Conservation (phyloP, 1,284 basidiomycete genomes). For the Fomitopsis palustris region DNA sequence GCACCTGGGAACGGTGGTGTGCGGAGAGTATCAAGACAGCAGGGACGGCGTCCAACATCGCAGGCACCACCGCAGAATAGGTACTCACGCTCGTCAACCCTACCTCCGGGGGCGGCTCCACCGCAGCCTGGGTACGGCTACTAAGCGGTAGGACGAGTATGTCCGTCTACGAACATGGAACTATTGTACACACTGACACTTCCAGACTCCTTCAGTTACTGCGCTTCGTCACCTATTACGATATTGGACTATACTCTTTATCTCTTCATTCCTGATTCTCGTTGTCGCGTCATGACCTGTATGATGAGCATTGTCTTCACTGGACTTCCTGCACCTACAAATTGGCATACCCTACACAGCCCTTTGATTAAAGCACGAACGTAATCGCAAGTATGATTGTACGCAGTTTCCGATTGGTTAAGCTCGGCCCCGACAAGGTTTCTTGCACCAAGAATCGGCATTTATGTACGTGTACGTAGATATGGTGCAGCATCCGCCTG, state of each 20-base stretch:
- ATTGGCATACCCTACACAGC: not conserved
- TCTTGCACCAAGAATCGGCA: no score
- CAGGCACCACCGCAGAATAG: constrained; percentile 61
- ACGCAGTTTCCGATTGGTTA: not conserved
- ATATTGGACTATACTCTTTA: not conserved
- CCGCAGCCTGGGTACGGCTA: constrained; percentile 43
- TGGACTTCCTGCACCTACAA: not conserved
- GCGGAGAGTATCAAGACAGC: constrained; percentile 61
- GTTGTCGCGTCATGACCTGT: not conserved
- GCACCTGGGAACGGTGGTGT: constrained; percentile 60
- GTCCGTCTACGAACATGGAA: not conserved
- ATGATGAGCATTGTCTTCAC: not conserved
- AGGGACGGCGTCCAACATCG: constrained; percentile 48
- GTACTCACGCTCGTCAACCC: constrained; percentile 60
- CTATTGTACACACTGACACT: not conserved
- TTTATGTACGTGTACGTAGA: no score
- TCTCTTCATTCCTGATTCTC: not conserved
- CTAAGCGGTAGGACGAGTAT: constrained; percentile 7
- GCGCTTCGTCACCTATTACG: not conserved
- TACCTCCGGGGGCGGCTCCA: constrained; percentile 75
- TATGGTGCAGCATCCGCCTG: no score
- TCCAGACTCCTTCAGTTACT: not conserved
- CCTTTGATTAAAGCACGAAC: not conserved
- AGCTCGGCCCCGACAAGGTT: no score
- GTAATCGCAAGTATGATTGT: not conserved